Percentiles rank a stretch among this genome's conserved stretches.
These are phyloP conservation scores for Volvox africanus DNA, from an alignment of 139 green algal genomes.

Conservation along the genomic window DNA sequence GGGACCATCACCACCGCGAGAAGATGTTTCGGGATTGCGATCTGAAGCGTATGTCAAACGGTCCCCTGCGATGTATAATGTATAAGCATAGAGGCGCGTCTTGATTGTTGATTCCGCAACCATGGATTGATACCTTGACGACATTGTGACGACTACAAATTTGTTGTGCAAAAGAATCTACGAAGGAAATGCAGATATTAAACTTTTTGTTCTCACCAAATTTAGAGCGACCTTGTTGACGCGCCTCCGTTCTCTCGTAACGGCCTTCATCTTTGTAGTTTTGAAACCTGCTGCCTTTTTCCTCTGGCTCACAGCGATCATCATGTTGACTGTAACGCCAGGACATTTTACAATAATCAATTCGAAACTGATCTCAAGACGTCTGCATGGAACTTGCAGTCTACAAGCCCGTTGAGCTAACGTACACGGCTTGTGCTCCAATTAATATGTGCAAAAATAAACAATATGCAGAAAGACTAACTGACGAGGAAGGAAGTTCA, in stretches of 20 bases:
- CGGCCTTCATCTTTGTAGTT: background rate
- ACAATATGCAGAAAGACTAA: too few relatives aligned
- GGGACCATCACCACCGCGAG: background rate
- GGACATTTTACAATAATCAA: background rate
- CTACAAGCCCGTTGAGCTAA: too few relatives aligned
- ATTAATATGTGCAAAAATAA: too few relatives aligned
- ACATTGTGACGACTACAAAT: background rate
- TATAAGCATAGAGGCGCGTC: background rate
- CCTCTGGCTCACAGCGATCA: background rate
- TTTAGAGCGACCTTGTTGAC: background rate
- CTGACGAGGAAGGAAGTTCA: too few relatives aligned
- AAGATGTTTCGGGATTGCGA: background rate
- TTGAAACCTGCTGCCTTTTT: background rate
- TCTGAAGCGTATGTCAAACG: slow-evolving; percentile 19
- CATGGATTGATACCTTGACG: background rate
- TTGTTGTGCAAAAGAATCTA: background rate
- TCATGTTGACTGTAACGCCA: slow-evolving; percentile 16
- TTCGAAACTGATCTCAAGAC: background rate
- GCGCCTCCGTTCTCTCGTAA: background rate
- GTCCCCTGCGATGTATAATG: background rate
- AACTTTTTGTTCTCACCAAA: background rate
- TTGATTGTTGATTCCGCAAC: background rate
- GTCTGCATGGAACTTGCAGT: too few relatives aligned
- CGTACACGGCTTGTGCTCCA: too few relatives aligned
- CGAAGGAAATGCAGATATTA: background rate